These are phyloP conservation scores for Chrysopogon serrulatus DNA, from an alignment of 176 grass and related monocot genomes.

Conservation along the genomic window DNA sequence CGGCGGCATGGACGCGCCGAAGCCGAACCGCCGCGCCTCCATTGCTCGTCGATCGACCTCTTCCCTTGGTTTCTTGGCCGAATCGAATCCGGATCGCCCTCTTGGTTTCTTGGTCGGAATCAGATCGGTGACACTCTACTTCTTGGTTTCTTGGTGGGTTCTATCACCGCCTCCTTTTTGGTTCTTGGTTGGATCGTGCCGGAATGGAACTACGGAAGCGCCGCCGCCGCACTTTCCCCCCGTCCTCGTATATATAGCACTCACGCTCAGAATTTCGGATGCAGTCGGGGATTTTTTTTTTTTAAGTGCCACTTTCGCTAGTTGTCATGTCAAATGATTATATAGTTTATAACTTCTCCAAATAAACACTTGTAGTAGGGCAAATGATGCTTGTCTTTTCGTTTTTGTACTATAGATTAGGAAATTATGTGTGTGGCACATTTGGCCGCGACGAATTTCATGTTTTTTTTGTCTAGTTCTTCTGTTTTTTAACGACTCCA, in stretches of 20 bases:
- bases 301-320: too few relatives aligned
- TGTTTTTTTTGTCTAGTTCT: too few relatives aligned
- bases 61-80: not conserved
- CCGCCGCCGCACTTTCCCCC: not conserved
- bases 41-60: not conserved
- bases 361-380: too few relatives aligned
- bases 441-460: too few relatives aligned
- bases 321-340: too few relatives aligned
- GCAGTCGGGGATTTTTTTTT: too few relatives aligned
- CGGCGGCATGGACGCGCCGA: not conserved
- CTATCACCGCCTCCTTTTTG: not conserved
- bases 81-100: not conserved
- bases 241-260: not conserved
- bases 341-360: too few relatives aligned
- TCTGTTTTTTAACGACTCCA: too few relatives aligned
- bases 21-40: constrained; percentile 13
- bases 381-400: too few relatives aligned
- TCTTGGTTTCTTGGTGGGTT: not conserved
- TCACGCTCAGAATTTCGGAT: too few relatives aligned
- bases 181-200: not conserved
- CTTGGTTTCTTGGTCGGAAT: not conserved
- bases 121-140: not conserved
- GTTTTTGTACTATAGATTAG: too few relatives aligned
- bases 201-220: not conserved
- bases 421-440: too few relatives aligned